phyloP scores from a whole-genome alignment of 2,329 filamentous ascomycete species.

The Ophiostoma ips region DNA sequence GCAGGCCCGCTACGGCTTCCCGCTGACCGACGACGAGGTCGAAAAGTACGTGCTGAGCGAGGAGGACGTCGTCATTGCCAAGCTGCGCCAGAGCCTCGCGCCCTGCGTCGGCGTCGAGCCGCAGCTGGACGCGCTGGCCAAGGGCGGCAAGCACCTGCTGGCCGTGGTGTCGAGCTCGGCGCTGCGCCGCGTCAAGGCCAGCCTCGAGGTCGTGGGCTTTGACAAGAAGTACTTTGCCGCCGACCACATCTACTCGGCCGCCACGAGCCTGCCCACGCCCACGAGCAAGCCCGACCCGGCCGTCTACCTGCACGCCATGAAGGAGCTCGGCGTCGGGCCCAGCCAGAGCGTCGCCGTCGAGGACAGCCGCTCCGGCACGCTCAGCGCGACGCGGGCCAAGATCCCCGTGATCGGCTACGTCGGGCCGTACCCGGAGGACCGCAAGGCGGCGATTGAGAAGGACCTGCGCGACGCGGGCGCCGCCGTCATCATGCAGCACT shows the following conservation, averaged over 20 bases:
- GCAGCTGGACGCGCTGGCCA: slow-evolving; percentile 50
- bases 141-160: slow-evolving; percentile 52
- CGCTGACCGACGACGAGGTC: slow-evolving; percentile 52
- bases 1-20: slow-evolving; percentile 61
- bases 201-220: slow-evolving; percentile 65
- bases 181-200: slow-evolving; percentile 61
- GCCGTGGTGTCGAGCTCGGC: slow-evolving; percentile 74
- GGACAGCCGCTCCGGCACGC: slow-evolving; percentile 75
- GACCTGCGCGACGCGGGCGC: slow-evolving; percentile 47
- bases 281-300: slow-evolving; percentile 84
- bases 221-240: slow-evolving; percentile 64
- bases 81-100: slow-evolving; percentile 52
- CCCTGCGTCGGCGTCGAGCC: slow-evolving; percentile 57
- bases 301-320: slow-evolving; percentile 68
- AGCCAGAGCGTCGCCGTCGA: slow-evolving; percentile 68
- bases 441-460: slow-evolving; percentile 52
- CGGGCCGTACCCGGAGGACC: slow-evolving; percentile 53
- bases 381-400: slow-evolving; percentile 57
- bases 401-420: slow-evolving; percentile 79
- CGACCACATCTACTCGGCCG: slow-evolving; percentile 67
- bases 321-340: slow-evolving; percentile 57
- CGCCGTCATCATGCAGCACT: slow-evolving; percentile 45
- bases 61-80: slow-evolving; percentile 71
- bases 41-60: slow-evolving; percentile 63
- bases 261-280: slow-evolving; percentile 62